Conservation (phyloP, 1,284 basidiomycete species). For the Cystobasidiaceae sp. region DNA sequence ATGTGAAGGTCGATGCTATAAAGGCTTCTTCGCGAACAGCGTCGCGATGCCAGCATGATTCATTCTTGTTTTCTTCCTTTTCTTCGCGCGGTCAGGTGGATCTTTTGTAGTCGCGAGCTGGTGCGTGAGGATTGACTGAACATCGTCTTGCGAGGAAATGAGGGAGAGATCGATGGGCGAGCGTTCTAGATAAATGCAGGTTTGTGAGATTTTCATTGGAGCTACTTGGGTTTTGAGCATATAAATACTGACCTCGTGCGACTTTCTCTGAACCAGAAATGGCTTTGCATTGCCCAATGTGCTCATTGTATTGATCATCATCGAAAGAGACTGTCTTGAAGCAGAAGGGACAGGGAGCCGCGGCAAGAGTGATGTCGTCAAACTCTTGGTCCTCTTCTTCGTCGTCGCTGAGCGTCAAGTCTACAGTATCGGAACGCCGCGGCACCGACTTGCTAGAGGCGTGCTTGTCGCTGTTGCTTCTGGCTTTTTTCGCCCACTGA, state of each 20-base stretch:
- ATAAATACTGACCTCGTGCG: background rate
- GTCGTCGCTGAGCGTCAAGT: slow-evolving; percentile 19
- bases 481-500: slow-evolving; percentile 6
- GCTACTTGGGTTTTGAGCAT: background rate
- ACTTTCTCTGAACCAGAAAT: background rate
- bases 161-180: slow-evolving; percentile 17
- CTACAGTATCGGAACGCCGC: background rate
- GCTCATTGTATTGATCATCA: slow-evolving; percentile 1
- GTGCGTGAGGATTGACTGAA: background rate
- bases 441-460: background rate
- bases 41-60: too few species aligned
- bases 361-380: slow-evolving; percentile 16
- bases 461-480: background rate
- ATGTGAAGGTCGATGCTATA: too few species aligned
- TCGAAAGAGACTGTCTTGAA: slow-evolving; percentile 16
- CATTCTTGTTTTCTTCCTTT: background rate
- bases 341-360: slow-evolving; percentile 21
- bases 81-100: background rate
- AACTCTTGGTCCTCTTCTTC: slow-evolving; percentile 16
- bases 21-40: too few species aligned
- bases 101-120: background rate
- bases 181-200: too few species aligned
- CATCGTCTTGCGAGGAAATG: slow-evolving; percentile 18
- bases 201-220: too few species aligned
- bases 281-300: background rate